phyloP scores from a whole-genome alignment of 2,329 filamentous ascomycete species.

The Colletotrichum sp. region DNA sequence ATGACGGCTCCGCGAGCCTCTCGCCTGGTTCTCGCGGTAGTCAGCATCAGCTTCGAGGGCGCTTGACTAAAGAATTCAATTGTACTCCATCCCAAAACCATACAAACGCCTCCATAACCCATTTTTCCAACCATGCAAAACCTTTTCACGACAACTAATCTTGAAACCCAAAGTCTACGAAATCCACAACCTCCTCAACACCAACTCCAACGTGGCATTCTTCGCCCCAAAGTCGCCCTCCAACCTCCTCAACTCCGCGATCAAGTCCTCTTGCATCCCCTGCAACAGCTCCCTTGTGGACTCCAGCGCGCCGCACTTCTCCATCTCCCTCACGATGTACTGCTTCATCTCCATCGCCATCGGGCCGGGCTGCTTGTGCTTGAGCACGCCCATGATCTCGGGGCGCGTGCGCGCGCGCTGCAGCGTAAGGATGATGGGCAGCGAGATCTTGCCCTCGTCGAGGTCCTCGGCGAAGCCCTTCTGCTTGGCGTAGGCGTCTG shows the following conservation, averaged over 20 bases:
- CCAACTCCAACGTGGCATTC: not conserved
- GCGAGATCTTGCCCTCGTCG: constrained; percentile 45
- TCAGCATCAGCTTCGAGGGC: not conserved
- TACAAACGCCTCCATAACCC: not conserved
- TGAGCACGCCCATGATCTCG: not conserved
- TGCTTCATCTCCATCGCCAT: not conserved
- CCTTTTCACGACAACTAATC: not conserved
- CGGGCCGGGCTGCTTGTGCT: not conserved
- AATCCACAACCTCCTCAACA: not conserved
- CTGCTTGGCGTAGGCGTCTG: constrained; percentile 33
- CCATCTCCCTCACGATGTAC: not conserved
- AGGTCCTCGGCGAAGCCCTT: constrained; percentile 48
- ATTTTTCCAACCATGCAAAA: rapidly evolving
- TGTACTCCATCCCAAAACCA: not conserved
- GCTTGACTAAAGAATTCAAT: rapidly evolving
- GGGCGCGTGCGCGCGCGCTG: not conserved
- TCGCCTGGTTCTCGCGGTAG: not conserved
- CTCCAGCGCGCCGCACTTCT: not conserved
- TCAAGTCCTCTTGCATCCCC: not conserved
- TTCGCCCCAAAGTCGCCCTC: not conserved
- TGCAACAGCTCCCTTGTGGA: not conserved
- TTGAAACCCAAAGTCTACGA: too few species aligned
- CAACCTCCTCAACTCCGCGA: not conserved
- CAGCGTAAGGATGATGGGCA: constrained; percentile 29
- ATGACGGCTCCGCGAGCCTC: rapidly evolving